Evolutionary conservation across 495 filamentous ascomycete species (phyloP), one percentile per base, ranked within the genome.

Genomic region (Entonaema liquescens): DNA sequence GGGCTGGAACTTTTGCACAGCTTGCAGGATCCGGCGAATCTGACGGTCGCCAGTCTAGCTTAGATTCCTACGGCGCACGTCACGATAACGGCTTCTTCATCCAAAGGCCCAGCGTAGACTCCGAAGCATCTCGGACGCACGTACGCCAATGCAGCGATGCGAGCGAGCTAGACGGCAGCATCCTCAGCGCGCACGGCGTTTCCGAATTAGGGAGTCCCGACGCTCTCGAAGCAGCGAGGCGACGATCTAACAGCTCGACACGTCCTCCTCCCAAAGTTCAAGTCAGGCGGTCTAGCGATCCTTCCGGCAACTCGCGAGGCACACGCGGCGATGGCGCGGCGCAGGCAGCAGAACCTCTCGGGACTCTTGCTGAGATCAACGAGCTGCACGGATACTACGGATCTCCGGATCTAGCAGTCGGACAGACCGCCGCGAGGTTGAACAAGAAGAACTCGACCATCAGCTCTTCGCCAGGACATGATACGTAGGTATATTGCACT

Each of bases 381-480:
- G 78, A 80, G 57, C 44, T 73, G 5, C 79, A 80, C 61, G 79
- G 80, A 21, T 75, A 75, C 29, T 82, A 81, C 62, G 80, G 79
- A 0, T 62, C 79, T 35, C 8, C 62, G 8, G 71, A 79, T 59
- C 50, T 59, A 0, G 60, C 69, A 26, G 57, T 61, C 6, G 60
- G 69, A 21, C 59, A 72, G 36, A 71, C 68, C 12, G 64, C 59
- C 3, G 63, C 63, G 47, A 59, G n/a, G 26, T 21, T 65, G 11
- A 26, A 55, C 17, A 26, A 23, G 35, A 33, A 60, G 35, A 57
- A 52, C 9, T 38, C 59, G 0, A 44, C 63, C 19, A 17, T 25
- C 12, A 64, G 54, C 33, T 64, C 59, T 9, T 15, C 31, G 17
- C 52, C 58, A 50, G 33, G 33, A 12, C 3, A 54, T 0, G 26